These are phyloP conservation scores for Hanseniaspora lachancei DNA, from an alignment of 805 yeast species.

Conservation along the genomic window DNA sequence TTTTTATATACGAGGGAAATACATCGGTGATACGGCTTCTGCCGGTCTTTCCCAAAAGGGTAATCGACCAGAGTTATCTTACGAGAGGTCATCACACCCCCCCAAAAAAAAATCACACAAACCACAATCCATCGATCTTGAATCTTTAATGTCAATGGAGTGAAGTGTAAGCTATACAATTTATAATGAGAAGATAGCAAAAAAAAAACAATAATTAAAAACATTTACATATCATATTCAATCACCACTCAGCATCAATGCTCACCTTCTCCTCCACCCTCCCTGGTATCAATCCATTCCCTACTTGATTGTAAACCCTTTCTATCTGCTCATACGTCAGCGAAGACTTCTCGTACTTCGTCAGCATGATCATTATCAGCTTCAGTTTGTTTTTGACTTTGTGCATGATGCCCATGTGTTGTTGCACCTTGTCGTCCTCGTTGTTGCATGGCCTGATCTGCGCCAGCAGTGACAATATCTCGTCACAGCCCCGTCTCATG, in stretches of 20 bases:
- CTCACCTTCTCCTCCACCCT: background rate
- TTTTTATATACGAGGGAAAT: too few relatives aligned
- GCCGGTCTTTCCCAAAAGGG: too few relatives aligned
- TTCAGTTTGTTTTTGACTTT: constrained; percentile 5
- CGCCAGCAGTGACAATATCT: background rate
- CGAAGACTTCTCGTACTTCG: background rate
- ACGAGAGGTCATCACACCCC: too few relatives aligned
- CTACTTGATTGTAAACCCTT: constrained; percentile 1
- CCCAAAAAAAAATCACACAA: too few relatives aligned
- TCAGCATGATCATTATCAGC: background rate
- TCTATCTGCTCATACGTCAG: background rate
- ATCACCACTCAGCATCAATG: constrained; percentile 2
- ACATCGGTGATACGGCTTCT: too few relatives aligned
- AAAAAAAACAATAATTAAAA: too few relatives aligned
- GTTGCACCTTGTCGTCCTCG: background rate
- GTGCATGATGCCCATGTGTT: background rate
- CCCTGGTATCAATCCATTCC: constrained; percentile 4
- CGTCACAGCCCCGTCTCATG: background rate
- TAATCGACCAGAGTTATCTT: too few relatives aligned
- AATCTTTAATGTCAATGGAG: too few relatives aligned
- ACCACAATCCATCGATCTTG: too few relatives aligned
- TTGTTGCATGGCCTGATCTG: background rate
- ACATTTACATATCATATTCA: too few relatives aligned
- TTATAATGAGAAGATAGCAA: too few relatives aligned
- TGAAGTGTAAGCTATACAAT: too few relatives aligned